A percentile compares a stretch with the other conserved stretches of the same genome.
These are phyloP conservation scores for Microsporum audouinii DNA, from an alignment of 2,329 filamentous ascomycete species.

Conservation along the genomic window DNA sequence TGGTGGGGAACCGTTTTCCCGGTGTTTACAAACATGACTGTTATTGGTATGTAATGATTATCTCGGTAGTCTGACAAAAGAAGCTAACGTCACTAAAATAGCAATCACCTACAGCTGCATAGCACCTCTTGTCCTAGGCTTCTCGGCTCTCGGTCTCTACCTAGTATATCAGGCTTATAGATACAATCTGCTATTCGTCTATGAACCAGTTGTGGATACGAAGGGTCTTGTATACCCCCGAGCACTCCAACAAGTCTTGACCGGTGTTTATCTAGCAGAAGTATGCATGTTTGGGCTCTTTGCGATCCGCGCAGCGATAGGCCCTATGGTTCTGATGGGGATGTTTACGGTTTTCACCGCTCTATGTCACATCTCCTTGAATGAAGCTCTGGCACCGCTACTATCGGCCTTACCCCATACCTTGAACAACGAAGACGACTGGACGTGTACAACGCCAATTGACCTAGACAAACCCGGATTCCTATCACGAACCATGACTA, in stretches of 20 bases:
- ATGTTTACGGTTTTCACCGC: conserved; percentile 62
- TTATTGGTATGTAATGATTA: conserved; percentile 50
- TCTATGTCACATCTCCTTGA: conserved; percentile 55
- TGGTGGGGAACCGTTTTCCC: conserved; percentile 79
- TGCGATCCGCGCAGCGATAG: conserved; percentile 51
- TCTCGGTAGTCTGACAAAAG: background rate
- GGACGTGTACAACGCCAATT: background rate
- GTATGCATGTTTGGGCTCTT: conserved; percentile 79
- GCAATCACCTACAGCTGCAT: conserved; percentile 80
- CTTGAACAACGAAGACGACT: conserved; percentile 38
- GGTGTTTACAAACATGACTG: conserved; percentile 65
- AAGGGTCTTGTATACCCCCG: conserved; percentile 80
- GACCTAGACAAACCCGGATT: background rate
- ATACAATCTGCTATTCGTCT: conserved; percentile 83
- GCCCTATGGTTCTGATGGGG: conserved; percentile 65
- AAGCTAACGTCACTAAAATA: conserved; percentile 22
- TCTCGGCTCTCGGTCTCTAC: conserved; percentile 64
- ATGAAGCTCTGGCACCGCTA: conserved; percentile 34
- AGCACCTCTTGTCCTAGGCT: conserved; percentile 70
- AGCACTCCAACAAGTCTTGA: conserved; percentile 71
- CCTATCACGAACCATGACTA: background rate
- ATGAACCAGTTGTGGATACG: conserved; percentile 69
- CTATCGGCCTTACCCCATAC: conserved; percentile 61
- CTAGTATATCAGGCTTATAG: conserved; percentile 79
- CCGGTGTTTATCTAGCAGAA: conserved; percentile 72